Evolutionary conservation across 768 basidiomycete genomes (phyloP), one percentile per base, ranked within the genome.

Genomic region (Phylloporus scabripes): DNA sequence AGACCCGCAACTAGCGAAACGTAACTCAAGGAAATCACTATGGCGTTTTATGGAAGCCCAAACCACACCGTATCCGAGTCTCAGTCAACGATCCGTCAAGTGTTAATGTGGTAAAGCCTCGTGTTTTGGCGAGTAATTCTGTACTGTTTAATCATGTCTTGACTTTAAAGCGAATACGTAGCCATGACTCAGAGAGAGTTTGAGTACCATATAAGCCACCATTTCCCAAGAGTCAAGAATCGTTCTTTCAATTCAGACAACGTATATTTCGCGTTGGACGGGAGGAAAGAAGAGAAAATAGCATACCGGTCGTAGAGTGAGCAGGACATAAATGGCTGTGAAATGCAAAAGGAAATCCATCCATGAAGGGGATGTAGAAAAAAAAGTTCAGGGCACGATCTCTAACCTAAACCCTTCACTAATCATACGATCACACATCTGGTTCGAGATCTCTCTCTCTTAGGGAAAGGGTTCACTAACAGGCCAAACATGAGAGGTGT

Each of bases 381-480:
- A 41, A 51, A 32, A 49, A 42, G 60, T 62, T 50, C 50, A 33
- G 38, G 26, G 26, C 60, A 40, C 40, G 40, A 45, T 48, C 50
- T 52, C 51, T 50, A 46, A 46, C 55, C 54, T 58, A 46, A 60
- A 58, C 46, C 43, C 44, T 53, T 51, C 54, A 52, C 54, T 48
- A 68, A 58, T 81, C 72, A 90, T 71, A 83, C 87, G 69, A 91
- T 77, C 62, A 91, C 77, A 76, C 88, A 92, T 58, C 67, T 70
- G 59, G 62, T 68, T 41, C 62, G 55, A 40, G 70, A 73, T 59
- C 72, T 73, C 53, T 71, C 65, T 66, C 75, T 82, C 78, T 72
- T 79, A 49, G 78, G 79, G 52, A 82, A 81, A 53, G 88, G 88
- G 68, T 91, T 85, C 69, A 92, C 89, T 92, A 57, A 7, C 15